A percentile compares a stretch with the other conserved stretches of the same genome.
phyloP scores from a whole-genome alignment of 163 green algal genomes.

The Trebouxiophyceae sp. region DNA sequence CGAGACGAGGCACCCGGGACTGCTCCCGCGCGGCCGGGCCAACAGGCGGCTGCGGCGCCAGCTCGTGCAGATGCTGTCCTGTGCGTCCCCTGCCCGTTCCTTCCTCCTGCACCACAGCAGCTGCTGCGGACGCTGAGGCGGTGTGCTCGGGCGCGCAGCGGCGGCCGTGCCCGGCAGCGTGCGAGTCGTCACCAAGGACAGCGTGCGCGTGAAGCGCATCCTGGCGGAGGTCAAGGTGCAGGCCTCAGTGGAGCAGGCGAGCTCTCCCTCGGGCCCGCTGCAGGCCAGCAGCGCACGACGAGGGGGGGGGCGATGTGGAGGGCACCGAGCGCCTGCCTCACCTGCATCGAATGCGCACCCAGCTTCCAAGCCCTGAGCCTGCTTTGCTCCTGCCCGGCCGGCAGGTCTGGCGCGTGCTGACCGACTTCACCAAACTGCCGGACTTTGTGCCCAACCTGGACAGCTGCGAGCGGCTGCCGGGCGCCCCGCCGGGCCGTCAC shows the following conservation, averaged over 20 bases:
- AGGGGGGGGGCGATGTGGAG: not conserved
- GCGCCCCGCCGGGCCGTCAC: slow-evolving; percentile 12
- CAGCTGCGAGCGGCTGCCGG: slow-evolving; percentile 30
- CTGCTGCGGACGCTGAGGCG: no score
- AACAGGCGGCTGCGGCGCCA: no score
- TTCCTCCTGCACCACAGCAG: no score
- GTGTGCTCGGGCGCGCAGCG: no score
- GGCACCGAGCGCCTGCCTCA: not conserved
- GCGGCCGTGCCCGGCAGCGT: no score
- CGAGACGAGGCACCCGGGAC: no score
- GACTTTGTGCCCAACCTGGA: slow-evolving; percentile 56
- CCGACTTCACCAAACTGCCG: slow-evolving; percentile 41
- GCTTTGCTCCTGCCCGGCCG: not conserved
- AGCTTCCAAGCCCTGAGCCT: no score
- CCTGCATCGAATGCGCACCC: not conserved
- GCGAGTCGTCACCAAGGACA: not conserved
- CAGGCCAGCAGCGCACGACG: not conserved
- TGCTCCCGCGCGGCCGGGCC: no score
- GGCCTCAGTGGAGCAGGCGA: slow-evolving; percentile 19
- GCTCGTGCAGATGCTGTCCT: no score
- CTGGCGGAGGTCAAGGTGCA: slow-evolving; percentile 20
- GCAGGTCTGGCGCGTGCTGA: slow-evolving; percentile 54
- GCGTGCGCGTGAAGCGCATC: slow-evolving; percentile 9
- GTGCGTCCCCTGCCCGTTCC: no score
- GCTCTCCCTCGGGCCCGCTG: not conserved